Percentiles rank a stretch among this genome's conserved stretches.
These are phyloP conservation scores for Leccinum rimulosum DNA, from an alignment of 768 basidiomycete genomes.

Conservation along the genomic window DNA sequence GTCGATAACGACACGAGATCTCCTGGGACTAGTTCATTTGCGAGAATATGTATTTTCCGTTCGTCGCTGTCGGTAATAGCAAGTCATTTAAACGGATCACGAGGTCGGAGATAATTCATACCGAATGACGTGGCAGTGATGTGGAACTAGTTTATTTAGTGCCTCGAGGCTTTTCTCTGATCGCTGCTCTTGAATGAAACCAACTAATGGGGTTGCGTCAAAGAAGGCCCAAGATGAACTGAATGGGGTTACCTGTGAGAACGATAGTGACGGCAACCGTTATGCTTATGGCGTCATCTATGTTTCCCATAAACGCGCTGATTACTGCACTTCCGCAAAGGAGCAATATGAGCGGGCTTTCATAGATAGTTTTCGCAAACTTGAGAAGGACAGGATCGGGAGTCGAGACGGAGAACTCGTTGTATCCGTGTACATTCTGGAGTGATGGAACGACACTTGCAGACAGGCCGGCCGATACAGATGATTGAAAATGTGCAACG, in stretches of 20 bases:
- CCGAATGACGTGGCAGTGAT: conserved; percentile 91
- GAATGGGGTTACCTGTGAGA: conserved; percentile 67
- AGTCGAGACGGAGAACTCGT: conserved; percentile 86
- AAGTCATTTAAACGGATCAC: background rate
- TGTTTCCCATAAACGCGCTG: conserved; percentile 91
- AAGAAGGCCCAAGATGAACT: background rate
- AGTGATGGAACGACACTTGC: conserved; percentile 60
- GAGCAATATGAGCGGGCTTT: conserved; percentile 88
- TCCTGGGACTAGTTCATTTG: conserved; percentile 95
- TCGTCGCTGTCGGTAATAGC: conserved; percentile 31
- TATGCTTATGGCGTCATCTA: conserved; percentile 93
- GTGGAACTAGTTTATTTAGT: conserved; percentile 94
- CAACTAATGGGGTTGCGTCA: conserved; percentile 47
- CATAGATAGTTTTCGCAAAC: conserved; percentile 94
- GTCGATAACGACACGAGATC: conserved; percentile 88
- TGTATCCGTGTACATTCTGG: conserved; percentile 75
- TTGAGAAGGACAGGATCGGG: conserved; percentile 82
- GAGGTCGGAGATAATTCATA: conserved; percentile 16
- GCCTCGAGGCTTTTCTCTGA: conserved; percentile 95
- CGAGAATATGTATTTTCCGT: conserved; percentile 77
- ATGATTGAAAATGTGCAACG: conserved; percentile 66
- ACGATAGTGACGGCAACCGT: conserved; percentile 91
- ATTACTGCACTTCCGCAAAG: conserved; percentile 87
- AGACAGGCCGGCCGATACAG: conserved; percentile 59
- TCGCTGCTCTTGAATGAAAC: conserved; percentile 92